These are phyloP conservation scores for Penicillium soppii DNA, from an alignment of 495 filamentous ascomycete genomes.

Conservation along the genomic window DNA sequence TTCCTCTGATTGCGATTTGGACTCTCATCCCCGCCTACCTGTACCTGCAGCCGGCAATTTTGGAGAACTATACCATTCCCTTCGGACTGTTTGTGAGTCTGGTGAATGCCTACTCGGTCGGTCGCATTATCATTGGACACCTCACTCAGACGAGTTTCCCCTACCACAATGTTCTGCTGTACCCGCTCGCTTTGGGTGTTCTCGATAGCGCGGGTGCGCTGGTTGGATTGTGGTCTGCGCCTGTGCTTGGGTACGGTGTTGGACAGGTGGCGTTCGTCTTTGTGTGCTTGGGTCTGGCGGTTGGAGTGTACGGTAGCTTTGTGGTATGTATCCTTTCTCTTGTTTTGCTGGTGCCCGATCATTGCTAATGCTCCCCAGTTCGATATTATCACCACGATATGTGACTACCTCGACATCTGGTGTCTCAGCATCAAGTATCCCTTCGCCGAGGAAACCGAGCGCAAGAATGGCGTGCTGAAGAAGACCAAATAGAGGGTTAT, in stretches of 20 bases:
- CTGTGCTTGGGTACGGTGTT: slow-evolving; percentile 64
- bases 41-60: slow-evolving; percentile 77
- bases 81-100: slow-evolving; percentile 85
- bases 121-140: slow-evolving; percentile 92
- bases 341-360: background rate
- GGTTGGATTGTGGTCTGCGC: slow-evolving; percentile 72
- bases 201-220: slow-evolving; percentile 74
- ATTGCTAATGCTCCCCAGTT: slow-evolving; percentile 37
- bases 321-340: slow-evolving; percentile 54
- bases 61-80: slow-evolving; percentile 77
- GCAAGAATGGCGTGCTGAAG: slow-evolving; percentile 28
- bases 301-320: slow-evolving; percentile 94
- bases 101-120: slow-evolving; percentile 90
- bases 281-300: slow-evolving; percentile 70
- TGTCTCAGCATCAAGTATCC: slow-evolving; percentile 90
- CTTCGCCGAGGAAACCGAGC: slow-evolving; percentile 31
- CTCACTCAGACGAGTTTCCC: slow-evolving; percentile 82
- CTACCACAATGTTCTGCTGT: slow-evolving; percentile 73
- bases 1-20: slow-evolving; percentile 78
- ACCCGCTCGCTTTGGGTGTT: slow-evolving; percentile 70
- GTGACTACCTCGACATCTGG: slow-evolving; percentile 97
- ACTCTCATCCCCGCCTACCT: slow-evolving; percentile 72
- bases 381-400: slow-evolving; percentile 95
- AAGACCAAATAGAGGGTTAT: slow-evolving; percentile 24
- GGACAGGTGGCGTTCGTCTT: slow-evolving; percentile 89